A percentile compares a stretch with the other conserved stretches of the same genome.
phyloP scores from a whole-genome alignment of 345 rosid species.

The Eucalyptus cloeziana region DNA sequence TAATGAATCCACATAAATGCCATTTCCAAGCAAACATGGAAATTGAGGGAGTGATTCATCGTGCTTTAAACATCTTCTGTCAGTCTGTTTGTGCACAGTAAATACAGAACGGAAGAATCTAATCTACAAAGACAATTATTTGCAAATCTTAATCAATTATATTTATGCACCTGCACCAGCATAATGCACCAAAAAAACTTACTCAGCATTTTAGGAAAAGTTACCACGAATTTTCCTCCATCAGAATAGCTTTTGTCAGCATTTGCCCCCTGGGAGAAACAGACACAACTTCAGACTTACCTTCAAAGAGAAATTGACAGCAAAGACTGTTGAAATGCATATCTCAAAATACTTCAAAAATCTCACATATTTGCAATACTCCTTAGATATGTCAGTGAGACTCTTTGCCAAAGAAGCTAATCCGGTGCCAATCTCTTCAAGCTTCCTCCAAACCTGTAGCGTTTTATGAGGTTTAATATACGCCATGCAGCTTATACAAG shows the following conservation, averaged over 20 bases:
- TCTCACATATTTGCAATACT: conserved; percentile 53
- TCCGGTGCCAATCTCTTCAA: conserved; percentile 57
- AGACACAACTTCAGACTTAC: neutral
- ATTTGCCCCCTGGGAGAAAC: conserved; percentile 9
- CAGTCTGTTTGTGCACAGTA: neutral
- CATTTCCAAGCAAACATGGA: neutral
- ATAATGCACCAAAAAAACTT: neutral
- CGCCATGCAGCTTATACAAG: neutral
- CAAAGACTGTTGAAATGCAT: neutral
- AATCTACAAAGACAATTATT: neutral
- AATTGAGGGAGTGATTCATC: neutral
- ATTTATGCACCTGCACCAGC: neutral
- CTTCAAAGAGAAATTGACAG: neutral
- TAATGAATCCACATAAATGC: neutral
- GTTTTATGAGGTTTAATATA: neutral
- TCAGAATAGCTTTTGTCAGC: neutral
- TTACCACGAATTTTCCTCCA: conserved; percentile 23
- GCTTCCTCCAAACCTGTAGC: conserved; percentile 58
- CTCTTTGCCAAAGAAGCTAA: conserved; percentile 56
- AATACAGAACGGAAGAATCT: neutral
- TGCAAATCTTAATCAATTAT: neutral
- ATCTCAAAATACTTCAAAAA: neutral
- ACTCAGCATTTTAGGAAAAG: neutral
- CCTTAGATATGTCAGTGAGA: conserved; percentile 48
- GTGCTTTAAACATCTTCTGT: neutral